Evolutionary conservation across 2,329 filamentous ascomycete species (phyloP).

Genomic region (Endoconidiophora polonica): DNA sequence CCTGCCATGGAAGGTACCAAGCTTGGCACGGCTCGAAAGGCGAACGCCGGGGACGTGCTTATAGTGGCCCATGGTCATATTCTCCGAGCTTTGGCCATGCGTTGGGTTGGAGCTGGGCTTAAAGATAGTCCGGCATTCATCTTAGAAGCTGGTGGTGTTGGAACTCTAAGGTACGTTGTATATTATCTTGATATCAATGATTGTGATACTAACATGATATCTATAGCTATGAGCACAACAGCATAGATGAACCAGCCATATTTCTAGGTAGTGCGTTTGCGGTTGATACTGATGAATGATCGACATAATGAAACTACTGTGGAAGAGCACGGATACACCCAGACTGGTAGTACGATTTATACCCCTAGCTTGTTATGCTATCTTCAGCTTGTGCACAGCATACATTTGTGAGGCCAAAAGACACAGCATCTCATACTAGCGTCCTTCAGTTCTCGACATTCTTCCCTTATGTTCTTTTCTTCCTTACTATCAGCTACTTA

Average conservation of each 20-base stretch:
- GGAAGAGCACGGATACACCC: neutral
- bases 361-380: too few species aligned
- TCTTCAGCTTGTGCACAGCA: too few species aligned
- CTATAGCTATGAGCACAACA: conserved; percentile 61
- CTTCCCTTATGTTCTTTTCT: too few species aligned
- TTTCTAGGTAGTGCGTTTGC: conserved; percentile 57
- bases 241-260: conserved; percentile 61
- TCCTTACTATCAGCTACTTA: too few species aligned
- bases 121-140: conserved; percentile 62
- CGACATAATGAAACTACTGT: neutral
- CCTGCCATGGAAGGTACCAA: conserved; percentile 31
- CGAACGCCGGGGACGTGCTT: conserved; percentile 23
- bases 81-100: conserved; percentile 69
- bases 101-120: conserved; percentile 62
- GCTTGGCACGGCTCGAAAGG: neutral
- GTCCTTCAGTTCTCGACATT: too few species aligned
- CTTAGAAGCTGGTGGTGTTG: conserved; percentile 77
- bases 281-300: conserved; percentile 21
- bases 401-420: too few species aligned
- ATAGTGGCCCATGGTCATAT: conserved; percentile 87
- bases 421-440: too few species aligned
- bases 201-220: neutral
- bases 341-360: too few species aligned
- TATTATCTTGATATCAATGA: conserved; percentile 41
- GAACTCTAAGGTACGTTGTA: conserved; percentile 48